These are phyloP conservation scores for Epichloe hybrida DNA, from an alignment of 2,329 filamentous ascomycete species.

Conservation along the genomic window DNA sequence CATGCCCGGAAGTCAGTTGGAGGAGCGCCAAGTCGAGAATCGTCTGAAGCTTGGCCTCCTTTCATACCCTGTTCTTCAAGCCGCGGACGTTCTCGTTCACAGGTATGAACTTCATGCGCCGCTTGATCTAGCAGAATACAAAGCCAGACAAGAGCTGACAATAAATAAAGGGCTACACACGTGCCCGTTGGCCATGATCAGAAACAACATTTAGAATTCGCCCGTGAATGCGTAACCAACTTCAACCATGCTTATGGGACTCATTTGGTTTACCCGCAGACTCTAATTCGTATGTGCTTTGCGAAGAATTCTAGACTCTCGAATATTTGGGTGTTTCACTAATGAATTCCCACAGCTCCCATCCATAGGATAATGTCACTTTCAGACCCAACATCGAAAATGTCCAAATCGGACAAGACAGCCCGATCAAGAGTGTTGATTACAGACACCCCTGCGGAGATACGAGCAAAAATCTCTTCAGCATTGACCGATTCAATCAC, in stretches of 20 bases:
- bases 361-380: slow-evolving; percentile 85
- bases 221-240: slow-evolving; percentile 68
- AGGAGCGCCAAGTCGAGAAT: slow-evolving; percentile 45
- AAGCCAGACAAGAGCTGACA: slow-evolving; percentile 1
- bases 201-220: slow-evolving; percentile 84
- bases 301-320: neutral
- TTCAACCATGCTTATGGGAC: slow-evolving; percentile 68
- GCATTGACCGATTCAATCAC: slow-evolving; percentile 65
- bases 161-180: slow-evolving; percentile 56
- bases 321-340: neutral
- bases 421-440: slow-evolving; percentile 68
- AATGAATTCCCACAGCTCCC: slow-evolving; percentile 39
- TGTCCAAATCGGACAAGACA: slow-evolving; percentile 79
- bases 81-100: slow-evolving; percentile 85
- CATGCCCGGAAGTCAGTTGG: slow-evolving; percentile 39
- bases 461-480: slow-evolving; percentile 53
- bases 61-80: slow-evolving; percentile 90
- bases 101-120: slow-evolving; percentile 29
- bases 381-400: slow-evolving; percentile 63
- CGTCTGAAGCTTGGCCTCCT: slow-evolving; percentile 76
- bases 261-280: slow-evolving; percentile 52
- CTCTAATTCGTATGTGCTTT: slow-evolving; percentile 50
- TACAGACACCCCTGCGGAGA: slow-evolving; percentile 52
- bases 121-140: neutral
- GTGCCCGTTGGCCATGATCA: slow-evolving; percentile 97